Base-by-base conservation (phyloP, 176 grass and related monocot genomes). In the Zea luxurians region DNA sequence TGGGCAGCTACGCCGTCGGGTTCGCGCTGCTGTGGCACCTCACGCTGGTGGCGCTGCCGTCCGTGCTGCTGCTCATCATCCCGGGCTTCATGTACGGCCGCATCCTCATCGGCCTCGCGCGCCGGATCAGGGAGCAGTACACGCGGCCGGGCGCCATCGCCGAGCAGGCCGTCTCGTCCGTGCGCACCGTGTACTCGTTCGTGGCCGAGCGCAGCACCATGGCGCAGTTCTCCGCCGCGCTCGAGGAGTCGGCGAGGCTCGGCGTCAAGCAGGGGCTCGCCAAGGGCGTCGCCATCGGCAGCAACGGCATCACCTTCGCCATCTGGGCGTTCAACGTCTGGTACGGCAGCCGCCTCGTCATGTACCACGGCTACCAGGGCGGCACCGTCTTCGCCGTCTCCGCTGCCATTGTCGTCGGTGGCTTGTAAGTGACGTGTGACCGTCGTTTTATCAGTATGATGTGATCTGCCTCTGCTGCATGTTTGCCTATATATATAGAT, bases 331-430 rank as follows among this genome's bases (percentile, higher is more conserved):
- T 99, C 80, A 85, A 82, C 63, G 64, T 89, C 41, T 99, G 92
- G 96, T 99, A 99, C 21, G 96, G 96, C 43, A 95, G 96, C 88
- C 83, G 78, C 3, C 92, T 99, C 10, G 92, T 95, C 88, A 99
- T 99, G 92, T 95, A 95, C 86, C 96, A 95, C 34, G 92, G 90
- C 1, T 80, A 77, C 36, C 16, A 84, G 63, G 96, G 96, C 10
- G 96, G 96, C 81, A 93, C 96, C 5, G 90, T 99, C 80, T 99
- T 93, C 80, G 88, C 84, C 37, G 96, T 95, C 66, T 85, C 87
- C 0, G 83, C 92, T 9, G 72, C 83, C 53, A 83, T 90, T 74
- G 73, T 99, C 76, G 69, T 93, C 47, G 96, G 96, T 15, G 92
- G 96, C 71, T 74, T 89, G 96, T 99, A 77, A 43, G 86, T 40